phyloP scores from a whole-genome alignment of 2,329 filamentous ascomycete genomes.

The Dactylonectria estremocensis region DNA sequence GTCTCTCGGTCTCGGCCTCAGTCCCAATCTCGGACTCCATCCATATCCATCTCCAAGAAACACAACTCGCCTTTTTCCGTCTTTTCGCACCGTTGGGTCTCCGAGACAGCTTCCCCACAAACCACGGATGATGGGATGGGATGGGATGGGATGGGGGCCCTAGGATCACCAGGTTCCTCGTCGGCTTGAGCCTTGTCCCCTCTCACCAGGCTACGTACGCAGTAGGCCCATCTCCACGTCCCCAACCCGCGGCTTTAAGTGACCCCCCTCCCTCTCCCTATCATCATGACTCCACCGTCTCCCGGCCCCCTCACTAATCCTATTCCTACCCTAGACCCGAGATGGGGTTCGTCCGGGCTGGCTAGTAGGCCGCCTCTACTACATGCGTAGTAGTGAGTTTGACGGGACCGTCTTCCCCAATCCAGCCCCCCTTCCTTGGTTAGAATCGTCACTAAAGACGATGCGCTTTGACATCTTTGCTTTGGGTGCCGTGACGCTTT shows the following conservation, averaged over 20 bases:
- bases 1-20: too few species aligned
- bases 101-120: too few species aligned
- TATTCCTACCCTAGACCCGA: conserved; percentile 22
- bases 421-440: neutral
- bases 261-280: neutral
- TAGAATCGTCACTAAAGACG: too few species aligned
- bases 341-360: conserved; percentile 20
- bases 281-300: conserved; percentile 9
- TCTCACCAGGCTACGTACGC: conserved; percentile 24
- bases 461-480: neutral
- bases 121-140: too few species aligned
- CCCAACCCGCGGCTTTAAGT: neutral
- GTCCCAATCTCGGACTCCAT: too few species aligned
- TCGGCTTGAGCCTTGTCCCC: neutral
- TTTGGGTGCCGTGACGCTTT: neutral
- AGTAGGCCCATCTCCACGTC: neutral
- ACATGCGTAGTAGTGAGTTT: too few species aligned
- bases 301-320: conserved; percentile 1
- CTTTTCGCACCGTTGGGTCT: too few species aligned
- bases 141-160: too few species aligned
- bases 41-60: too few species aligned
- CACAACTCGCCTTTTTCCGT: too few species aligned
- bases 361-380: neutral
- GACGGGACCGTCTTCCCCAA: neutral
- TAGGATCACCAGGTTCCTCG: too few species aligned